Percentiles rank a stretch among this genome's conserved stretches.
phyloP scores from a whole-genome alignment of 2,329 filamentous ascomycete genomes.

The Pseudogymnoascus sp. region DNA sequence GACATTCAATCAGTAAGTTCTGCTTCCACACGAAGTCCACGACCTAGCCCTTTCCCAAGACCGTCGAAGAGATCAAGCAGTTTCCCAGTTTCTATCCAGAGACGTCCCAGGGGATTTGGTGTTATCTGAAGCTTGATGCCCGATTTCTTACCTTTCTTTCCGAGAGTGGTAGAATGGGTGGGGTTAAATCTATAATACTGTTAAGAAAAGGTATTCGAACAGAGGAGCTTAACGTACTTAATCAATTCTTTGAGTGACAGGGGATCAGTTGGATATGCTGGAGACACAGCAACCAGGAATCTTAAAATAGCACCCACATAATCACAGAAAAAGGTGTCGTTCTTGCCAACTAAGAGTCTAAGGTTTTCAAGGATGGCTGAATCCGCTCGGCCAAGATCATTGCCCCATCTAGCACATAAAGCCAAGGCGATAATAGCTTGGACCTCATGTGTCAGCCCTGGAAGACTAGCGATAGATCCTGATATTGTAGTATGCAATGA shows the following conservation, averaged over 20 bases:
- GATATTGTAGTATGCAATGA: slow-evolving; percentile 67
- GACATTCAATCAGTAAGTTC: background rate
- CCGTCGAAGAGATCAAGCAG: background rate
- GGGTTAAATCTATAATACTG: slow-evolving; percentile 17
- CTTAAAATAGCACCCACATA: slow-evolving; percentile 24
- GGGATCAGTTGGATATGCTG: slow-evolving; percentile 15
- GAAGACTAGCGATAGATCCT: slow-evolving; percentile 54
- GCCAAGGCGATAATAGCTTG: slow-evolving; percentile 65
- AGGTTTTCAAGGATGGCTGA: slow-evolving; percentile 20
- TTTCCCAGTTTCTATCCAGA: slow-evolving; percentile 12
- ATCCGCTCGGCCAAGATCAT: slow-evolving; percentile 46
- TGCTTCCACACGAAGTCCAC: background rate
- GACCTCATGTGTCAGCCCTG: slow-evolving; percentile 66
- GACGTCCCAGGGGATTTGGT: background rate
- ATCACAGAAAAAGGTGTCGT: slow-evolving; percentile 27
- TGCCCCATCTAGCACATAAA: slow-evolving; percentile 68
- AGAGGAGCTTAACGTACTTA: background rate
- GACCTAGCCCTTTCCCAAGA: background rate
- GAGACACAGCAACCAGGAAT: slow-evolving; percentile 12
- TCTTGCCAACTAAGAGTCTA: slow-evolving; percentile 21
- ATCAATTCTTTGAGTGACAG: background rate
- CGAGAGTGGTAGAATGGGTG: slow-evolving; percentile 9
- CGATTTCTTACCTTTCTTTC: slow-evolving; percentile 22
- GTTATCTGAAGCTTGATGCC: slow-evolving; percentile 34
- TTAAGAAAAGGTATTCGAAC: slow-evolving; percentile 9